Conservation (phyloP, 169 alveolate species). For the Perkinsus olseni region DNA sequence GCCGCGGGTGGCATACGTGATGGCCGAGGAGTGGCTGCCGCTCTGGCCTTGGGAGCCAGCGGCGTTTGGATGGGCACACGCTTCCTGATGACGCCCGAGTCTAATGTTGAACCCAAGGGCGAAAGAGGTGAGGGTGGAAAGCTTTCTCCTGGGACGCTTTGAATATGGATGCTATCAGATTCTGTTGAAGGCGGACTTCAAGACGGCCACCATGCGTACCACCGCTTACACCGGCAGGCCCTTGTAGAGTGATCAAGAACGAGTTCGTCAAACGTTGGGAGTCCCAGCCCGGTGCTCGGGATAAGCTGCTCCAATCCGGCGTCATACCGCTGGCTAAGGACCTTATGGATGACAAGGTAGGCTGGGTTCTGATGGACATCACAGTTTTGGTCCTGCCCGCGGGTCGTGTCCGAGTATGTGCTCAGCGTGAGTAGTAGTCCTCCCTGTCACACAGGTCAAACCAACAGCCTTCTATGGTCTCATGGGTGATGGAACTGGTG, state of each 20-base stretch:
- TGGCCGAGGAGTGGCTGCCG: constrained; percentile 35
- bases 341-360: neutral
- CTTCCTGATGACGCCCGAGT: constrained; percentile 28
- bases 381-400: too few relatives aligned
- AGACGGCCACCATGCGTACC: constrained; percentile 21
- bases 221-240: constrained; percentile 29
- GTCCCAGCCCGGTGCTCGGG: neutral
- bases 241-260: constrained; percentile 25
- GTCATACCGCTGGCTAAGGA: neutral
- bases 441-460: neutral
- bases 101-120: constrained; percentile 12
- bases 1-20: constrained; percentile 37
- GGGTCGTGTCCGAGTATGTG: too few relatives aligned
- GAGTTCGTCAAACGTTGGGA: neutral
- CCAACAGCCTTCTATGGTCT: neutral
- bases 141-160: too few relatives aligned
- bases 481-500: neutral
- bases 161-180: neutral
- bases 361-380: neutral
- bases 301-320: neutral
- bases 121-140: neutral
- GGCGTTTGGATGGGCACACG: constrained; percentile 41
- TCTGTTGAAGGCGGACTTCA: neutral
- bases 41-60: constrained; percentile 27
- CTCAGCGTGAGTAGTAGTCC: too few relatives aligned